These are phyloP conservation scores for Pseudogymnoascus sp. DNA, from an alignment of 2,329 filamentous ascomycete species.

Conservation along the genomic window DNA sequence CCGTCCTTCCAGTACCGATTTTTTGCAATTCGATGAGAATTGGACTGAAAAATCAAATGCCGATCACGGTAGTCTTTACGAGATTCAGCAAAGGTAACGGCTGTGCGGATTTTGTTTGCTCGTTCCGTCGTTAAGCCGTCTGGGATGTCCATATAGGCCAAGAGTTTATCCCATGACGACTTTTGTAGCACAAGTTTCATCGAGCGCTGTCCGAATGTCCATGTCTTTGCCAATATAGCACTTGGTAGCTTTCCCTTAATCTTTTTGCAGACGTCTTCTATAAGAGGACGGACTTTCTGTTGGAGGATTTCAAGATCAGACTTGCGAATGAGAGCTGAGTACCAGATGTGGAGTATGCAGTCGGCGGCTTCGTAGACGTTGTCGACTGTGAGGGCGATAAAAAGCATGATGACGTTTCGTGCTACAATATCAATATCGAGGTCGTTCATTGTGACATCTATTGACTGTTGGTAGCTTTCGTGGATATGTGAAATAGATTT, in stretches of 20 bases:
- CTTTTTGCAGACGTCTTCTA: conserved; percentile 30
- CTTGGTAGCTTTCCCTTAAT: conserved; percentile 22
- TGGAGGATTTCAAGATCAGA: conserved; percentile 5
- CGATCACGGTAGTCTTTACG: conserved; percentile 30
- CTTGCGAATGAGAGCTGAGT: conserved; percentile 29
- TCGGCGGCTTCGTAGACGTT: not conserved
- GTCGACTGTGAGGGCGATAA: conserved; percentile 24
- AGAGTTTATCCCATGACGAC: conserved; percentile 27
- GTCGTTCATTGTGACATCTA: conserved; percentile 34
- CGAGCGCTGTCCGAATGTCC: conserved; percentile 11
- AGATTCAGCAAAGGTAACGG: conserved; percentile 23
- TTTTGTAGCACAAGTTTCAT: conserved; percentile 25
- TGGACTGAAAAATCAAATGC: conserved; percentile 20
- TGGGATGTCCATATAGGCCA: conserved; percentile 23
- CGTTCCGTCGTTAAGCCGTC: conserved; percentile 18
- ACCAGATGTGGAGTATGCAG: conserved; percentile 35
- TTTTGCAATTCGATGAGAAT: conserved; percentile 23
- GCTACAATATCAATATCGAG: conserved; percentile 30
- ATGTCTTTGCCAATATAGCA: conserved; percentile 9
- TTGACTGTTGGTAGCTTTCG: conserved; percentile 18
- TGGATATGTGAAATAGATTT: conserved; percentile 32
- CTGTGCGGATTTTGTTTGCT: conserved; percentile 23
- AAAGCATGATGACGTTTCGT: conserved; percentile 34
- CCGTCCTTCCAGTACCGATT: conserved; percentile 31
- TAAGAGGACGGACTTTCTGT: conserved; percentile 15